Evolutionary conservation across 2,329 filamentous ascomycete species (phyloP), one percentile per base, ranked within the genome.

Genomic region (Aspergillus udagawae): DNA sequence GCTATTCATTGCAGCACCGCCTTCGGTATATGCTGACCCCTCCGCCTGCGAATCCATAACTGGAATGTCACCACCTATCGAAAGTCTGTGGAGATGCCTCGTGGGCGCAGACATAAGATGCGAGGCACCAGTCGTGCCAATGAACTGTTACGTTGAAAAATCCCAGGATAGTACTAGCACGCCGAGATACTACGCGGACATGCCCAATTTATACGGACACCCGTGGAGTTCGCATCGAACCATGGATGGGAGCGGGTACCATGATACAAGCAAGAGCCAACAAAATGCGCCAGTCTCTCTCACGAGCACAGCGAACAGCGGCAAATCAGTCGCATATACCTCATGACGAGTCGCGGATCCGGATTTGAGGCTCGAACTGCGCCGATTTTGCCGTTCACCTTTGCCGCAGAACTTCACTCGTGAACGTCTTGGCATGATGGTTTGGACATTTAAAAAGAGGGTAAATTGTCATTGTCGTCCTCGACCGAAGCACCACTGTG

Each of bases 51-150:
- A 28, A 29, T 25, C 52, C 52, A 45, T 58, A 57, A 38, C 56
- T 54, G 70, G 61, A 69, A 76, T 73, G 49, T 66, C 65, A 53
- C 63, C 67, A 59, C 67, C 68, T 58, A 77, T 72, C 53, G 73
- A 76, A 56, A 77, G 70, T 61, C 66, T 69, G 57, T 66, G 67
- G 45, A 77, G 69, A 62, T 75, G 67, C 57, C 67, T 71, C 41
- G 72, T 75, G 56, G 75, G 74, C 54, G 73, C 64, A 62, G 74
- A 73, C 75, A 77, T 77, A 49, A 48, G n/a, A 53, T 38, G 14
- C 7, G 4, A 25, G 14, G 14, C 44, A 23, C 21, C 44, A 47
- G 44, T 17, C 21, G 44, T 47, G 23, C 20, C 20, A 47, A 14
- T 47, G 10, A 20, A 44, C 21, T 12, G n/a, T 45, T 10, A 10